Evolutionary conservation across 352 stramenopile species (phyloP).

Genomic region (Phytophthora rubi): DNA sequence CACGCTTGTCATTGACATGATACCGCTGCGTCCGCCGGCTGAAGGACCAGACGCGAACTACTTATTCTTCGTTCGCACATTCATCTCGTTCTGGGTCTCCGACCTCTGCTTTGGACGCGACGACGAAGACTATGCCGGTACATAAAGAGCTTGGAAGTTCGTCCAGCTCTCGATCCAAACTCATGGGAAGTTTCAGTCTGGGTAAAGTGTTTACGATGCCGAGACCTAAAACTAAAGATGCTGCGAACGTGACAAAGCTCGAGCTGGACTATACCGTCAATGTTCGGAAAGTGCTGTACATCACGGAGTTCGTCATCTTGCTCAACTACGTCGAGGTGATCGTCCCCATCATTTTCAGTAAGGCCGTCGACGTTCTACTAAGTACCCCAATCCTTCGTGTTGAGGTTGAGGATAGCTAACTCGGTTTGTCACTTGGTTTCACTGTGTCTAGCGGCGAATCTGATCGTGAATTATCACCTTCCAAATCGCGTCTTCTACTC

Average conservation of each 20-base stretch:
- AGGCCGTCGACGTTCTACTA: slow-evolving; percentile 1
- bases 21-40: slow-evolving; percentile 14
- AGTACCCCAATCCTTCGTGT: no score
- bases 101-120: not conserved
- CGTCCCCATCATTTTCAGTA: slow-evolving; percentile 51
- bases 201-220: slow-evolving; percentile 11
- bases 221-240: not conserved
- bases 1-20: slow-evolving; percentile 29
- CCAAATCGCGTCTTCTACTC: slow-evolving; percentile 42
- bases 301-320: slow-evolving; percentile 54
- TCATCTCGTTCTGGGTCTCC: slow-evolving; percentile 25
- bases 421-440: no score
- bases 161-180: not conserved
- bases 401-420: no score
- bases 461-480: slow-evolving; percentile 37
- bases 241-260: not conserved
- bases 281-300: slow-evolving; percentile 39
- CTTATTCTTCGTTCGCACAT: slow-evolving; percentile 26
- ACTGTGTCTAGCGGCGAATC: slow-evolving; percentile 24
- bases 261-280: slow-evolving; percentile 32
- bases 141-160: not conserved
- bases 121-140: not conserved
- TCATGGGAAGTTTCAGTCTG: not conserved
- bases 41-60: slow-evolving; percentile 19
- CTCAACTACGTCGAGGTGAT: slow-evolving; percentile 52